phyloP scores from a whole-genome alignment of 371 early-diverging fungal genomes.

The Sporodiniella umbellata region DNA sequence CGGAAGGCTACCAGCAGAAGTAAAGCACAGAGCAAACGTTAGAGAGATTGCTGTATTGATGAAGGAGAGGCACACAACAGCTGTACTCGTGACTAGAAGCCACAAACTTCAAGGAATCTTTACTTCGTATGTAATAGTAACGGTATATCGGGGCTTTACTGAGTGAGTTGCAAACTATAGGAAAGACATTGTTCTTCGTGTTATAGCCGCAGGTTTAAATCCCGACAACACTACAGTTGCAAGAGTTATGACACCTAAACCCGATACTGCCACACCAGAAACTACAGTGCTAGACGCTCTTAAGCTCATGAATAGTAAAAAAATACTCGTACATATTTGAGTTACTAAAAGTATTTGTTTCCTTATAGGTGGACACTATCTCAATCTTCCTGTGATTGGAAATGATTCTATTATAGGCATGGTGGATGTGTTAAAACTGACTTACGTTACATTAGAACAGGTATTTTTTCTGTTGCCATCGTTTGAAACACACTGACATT shows the following conservation, averaged over 20 bases:
- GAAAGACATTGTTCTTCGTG: constrained; percentile 88
- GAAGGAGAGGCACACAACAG: constrained; percentile 85
- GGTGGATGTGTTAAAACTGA: constrained; percentile 90
- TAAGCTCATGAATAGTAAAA: constrained; percentile 82
- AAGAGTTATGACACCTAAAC: constrained; percentile 95
- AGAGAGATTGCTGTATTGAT: constrained; percentile 87
- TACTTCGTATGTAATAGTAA: constrained; percentile 52
- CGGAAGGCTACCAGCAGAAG: constrained; percentile 71
- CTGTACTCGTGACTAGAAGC: constrained; percentile 82
- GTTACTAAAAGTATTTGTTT: not conserved
- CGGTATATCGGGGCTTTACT: no score
- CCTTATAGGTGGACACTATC: constrained; percentile 60
- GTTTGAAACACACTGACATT: not conserved
- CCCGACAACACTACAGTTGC: constrained; percentile 85
- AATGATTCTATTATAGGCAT: constrained; percentile 75
- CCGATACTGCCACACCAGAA: constrained; percentile 78
- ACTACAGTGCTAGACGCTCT: constrained; percentile 88
- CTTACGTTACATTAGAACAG: constrained; percentile 62
- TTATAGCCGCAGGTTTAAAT: constrained; percentile 88
- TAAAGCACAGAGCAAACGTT: constrained; percentile 78
- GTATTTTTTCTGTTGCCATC: not conserved
- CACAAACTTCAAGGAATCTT: constrained; percentile 85
- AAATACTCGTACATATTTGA: not conserved
- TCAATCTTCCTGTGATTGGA: constrained; percentile 93
- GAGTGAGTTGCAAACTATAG: no score